Conservation (phyloP, 305 asterid genomes). For the Fraxinus velutina region DNA sequence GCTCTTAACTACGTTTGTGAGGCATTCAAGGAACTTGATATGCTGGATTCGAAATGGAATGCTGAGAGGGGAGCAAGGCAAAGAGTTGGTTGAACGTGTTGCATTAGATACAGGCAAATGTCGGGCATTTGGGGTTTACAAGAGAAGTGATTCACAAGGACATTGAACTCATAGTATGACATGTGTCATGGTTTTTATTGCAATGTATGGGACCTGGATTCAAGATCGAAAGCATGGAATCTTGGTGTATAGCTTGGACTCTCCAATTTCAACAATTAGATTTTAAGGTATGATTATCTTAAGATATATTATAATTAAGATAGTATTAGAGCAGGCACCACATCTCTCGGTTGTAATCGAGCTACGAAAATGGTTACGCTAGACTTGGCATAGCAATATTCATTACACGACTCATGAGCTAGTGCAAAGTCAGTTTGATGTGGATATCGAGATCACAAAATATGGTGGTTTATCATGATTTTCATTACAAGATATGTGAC, state of each 20-base stretch:
- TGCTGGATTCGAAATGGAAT: slow-evolving; percentile 72
- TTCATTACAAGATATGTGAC: background rate
- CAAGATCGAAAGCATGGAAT: background rate
- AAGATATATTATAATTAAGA: no score
- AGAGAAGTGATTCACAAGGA: slow-evolving; percentile 42
- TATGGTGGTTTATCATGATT: background rate
- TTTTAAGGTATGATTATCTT: background rate
- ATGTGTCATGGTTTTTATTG: background rate
- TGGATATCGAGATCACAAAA: background rate
- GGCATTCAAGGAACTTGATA: slow-evolving; percentile 74
- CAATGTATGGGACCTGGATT: background rate
- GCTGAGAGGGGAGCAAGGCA: slow-evolving; percentile 71
- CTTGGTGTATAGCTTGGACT: no score
- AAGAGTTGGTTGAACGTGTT: slow-evolving; percentile 61
- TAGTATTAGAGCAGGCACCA: no score
- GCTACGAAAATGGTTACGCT: background rate
- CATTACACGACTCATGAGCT: background rate
- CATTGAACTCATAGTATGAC: slow-evolving; percentile 36
- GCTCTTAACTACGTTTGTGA: slow-evolving; percentile 62
- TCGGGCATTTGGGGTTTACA: slow-evolving; percentile 45
- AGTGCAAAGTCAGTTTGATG: background rate
- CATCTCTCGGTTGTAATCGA: background rate
- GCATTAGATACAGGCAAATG: slow-evolving; percentile 59
- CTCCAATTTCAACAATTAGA: background rate
- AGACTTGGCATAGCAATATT: no score